Conservation (phyloP, 192 early-diverging fungal species). For the Coemansia guatemalensis region DNA sequence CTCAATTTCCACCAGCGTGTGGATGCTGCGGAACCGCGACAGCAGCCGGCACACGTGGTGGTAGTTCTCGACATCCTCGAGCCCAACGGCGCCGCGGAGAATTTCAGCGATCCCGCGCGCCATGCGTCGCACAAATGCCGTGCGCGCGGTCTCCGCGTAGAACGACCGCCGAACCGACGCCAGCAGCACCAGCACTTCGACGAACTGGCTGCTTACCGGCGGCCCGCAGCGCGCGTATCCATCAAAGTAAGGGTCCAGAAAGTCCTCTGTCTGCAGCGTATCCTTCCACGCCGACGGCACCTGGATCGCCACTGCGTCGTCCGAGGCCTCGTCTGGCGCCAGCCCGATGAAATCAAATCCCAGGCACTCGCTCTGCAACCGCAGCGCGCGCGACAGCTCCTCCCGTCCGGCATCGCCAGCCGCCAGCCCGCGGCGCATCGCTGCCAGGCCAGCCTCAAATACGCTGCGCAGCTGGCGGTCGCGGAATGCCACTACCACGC, state of each 20-base stretch:
- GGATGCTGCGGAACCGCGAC: slow-evolving; percentile 76
- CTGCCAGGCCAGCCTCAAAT: slow-evolving; percentile 47
- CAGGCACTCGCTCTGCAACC: slow-evolving; percentile 67
- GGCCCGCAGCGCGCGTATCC: slow-evolving; percentile 62
- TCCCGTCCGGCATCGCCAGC: slow-evolving; percentile 33
- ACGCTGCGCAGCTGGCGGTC: slow-evolving; percentile 62
- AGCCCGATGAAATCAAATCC: slow-evolving; percentile 83
- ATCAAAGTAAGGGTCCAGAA: slow-evolving; percentile 69
- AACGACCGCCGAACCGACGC: slow-evolving; percentile 83
- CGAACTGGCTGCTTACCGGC: slow-evolving; percentile 61
- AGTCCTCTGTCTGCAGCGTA: slow-evolving; percentile 67
- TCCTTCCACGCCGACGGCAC: slow-evolving; percentile 79
- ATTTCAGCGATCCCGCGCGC: slow-evolving; percentile 72
- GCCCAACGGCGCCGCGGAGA: slow-evolving; percentile 57
- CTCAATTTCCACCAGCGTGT: slow-evolving; percentile 78
- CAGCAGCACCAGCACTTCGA: slow-evolving; percentile 79
- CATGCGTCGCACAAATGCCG: slow-evolving; percentile 65
- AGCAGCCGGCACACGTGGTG: slow-evolving; percentile 86
- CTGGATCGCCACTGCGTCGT: slow-evolving; percentile 70
- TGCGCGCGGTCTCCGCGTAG: slow-evolving; percentile 74
- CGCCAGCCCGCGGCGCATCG: slow-evolving; percentile 29
- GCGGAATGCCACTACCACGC: slow-evolving; percentile 61
- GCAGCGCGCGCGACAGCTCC: slow-evolving; percentile 55
- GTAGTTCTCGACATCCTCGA: slow-evolving; percentile 76
- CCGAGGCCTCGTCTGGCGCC: slow-evolving; percentile 73